Evolutionary conservation across 768 basidiomycete species (phyloP), one percentile per base, ranked within the genome.

Genomic region (Pleurotus ostreatus): DNA sequence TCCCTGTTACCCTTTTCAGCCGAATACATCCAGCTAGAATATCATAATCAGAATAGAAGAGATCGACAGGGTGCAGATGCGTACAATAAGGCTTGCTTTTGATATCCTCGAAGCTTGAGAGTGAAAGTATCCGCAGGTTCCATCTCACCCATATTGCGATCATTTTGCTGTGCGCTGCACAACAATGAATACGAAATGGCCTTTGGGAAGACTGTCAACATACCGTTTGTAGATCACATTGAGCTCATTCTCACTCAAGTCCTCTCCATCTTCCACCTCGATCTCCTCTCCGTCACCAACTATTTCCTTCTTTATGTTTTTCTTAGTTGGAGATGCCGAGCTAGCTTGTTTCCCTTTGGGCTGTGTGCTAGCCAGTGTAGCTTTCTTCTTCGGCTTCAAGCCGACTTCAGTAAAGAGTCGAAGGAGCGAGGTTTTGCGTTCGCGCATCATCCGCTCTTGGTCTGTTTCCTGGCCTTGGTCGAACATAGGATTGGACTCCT

Each of bases 71-170:
- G 44, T 49, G 52, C n/a, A 25, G 49, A 6, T 13, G 69, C 84
- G 46, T 53, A 91, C 86, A 74, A 75, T 46, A 98, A 73, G 0
- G 94, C 96, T 70, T 98, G 96, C 65, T 94, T 96, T 66, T 98
- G 96, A 70, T 98, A 98, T 38, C 84, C 85, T 46, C 92, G 82
- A 23, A 96, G 71, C 2, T 77, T 84, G 37, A 95, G 71, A 0
- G 80, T 78, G 67, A 98, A 98, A 0, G 88, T 82, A 1, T 82
- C 75, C 0, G 85, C 74, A 5, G 94, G 91, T 30, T 94, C 86
- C 85, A 92, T 93, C 68, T 86, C 88, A 16, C 76, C 80, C 76
- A 98, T 81, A 12, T 73, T 72, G 22, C 72, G 79, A 65, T 97
- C 95, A 58, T 92, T 81, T 63, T 79, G 80, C 66, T 94, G 93